Evolutionary conservation across 768 basidiomycete genomes (phyloP), one percentile per base, ranked within the genome.

Genomic region (Clitopilus hobsonii): DNA sequence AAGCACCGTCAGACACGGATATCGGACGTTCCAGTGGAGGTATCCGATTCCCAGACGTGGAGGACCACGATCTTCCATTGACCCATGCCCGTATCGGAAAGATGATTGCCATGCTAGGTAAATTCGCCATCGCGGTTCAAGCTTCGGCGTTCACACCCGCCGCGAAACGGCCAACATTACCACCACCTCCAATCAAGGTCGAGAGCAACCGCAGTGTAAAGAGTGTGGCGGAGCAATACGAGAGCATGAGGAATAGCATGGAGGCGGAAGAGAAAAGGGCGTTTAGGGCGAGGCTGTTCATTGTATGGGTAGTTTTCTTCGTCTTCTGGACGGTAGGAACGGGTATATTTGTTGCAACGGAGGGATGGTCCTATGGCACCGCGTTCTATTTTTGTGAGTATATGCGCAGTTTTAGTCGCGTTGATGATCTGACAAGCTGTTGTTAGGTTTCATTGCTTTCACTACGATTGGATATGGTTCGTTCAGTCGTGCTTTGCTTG

Each of bases 271-370:
- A 87, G 61, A 74, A 70, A 53, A 78, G 74, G 56, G 84, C 86
- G 29, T 82, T 85, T 58, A 72, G 72, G 36, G 69, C 75, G 6
- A 83, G 90, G 61, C 74, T 88, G 45, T 53, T 62, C 1, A 68
- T 89, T 18, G 83, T 85, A 0, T 81, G 82, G 72, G 49, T 65
- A 0, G 59, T 88, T 26, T 92, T 93, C 69, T 63, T 90, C 20
- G 59, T 78, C n/a, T 94, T 94, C 71, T 94, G 91, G 91, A 72
- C 82, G 61, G 85, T 88, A n/a, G 89, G 90, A 2, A 80, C 86
- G 3, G 77, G 73, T 1, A 82, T 91, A 38, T 92, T 92, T 59
- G 76, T 70, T 64, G 63, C 65, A n/a, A 89, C 88, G 0, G 89
- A 92, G 65, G 70, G 70, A 1, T 92, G 89, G 89, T 38, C 68